Conservation (phyloP, 805 yeast species). For the Kodamaea fukazawae region DNA sequence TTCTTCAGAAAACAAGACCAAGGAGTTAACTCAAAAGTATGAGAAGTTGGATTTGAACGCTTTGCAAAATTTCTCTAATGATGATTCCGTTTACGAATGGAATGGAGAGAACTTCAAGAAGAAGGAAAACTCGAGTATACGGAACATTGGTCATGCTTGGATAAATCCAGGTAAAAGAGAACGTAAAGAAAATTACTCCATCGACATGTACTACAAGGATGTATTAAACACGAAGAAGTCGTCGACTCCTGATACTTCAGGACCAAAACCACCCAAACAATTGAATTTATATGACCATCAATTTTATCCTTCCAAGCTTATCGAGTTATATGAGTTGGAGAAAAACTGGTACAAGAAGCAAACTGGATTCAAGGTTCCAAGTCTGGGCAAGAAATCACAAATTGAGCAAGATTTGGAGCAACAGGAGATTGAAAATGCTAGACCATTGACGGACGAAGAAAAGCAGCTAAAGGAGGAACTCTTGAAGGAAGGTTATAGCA, state of each 20-base stretch:
- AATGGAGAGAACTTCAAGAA: conserved; percentile 79
- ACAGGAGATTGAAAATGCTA: conserved; percentile 69
- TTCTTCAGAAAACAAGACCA: conserved; percentile 62
- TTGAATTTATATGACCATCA: conserved; percentile 85
- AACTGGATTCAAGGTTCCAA: conserved; percentile 51
- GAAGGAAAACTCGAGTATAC: conserved; percentile 48
- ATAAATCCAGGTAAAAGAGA: conserved; percentile 85
- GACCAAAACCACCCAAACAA: conserved; percentile 84
- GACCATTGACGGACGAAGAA: conserved; percentile 82
- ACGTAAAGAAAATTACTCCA: conserved; percentile 78
- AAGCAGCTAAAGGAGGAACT: conserved; percentile 58
- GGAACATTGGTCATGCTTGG: conserved; percentile 60
- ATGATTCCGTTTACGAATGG: conserved; percentile 77
- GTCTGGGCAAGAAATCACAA: conserved; percentile 56
- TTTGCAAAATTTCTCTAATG: conserved; percentile 69
- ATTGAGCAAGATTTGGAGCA: conserved; percentile 57
- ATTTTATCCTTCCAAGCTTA: conserved; percentile 74
- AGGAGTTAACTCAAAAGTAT: conserved; percentile 59
- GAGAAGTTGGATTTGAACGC: conserved; percentile 71
- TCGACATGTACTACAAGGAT: conserved; percentile 83
- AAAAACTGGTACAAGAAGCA: conserved; percentile 71
- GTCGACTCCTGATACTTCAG: conserved; percentile 44
- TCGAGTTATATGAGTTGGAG: conserved; percentile 78
- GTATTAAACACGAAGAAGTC: conserved; percentile 62
- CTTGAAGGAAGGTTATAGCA: conserved; percentile 64